Evolutionary conservation across 2,329 filamentous ascomycete species (phyloP), one percentile per base, ranked within the genome.

Genomic region (Aspergillus niger): DNA sequence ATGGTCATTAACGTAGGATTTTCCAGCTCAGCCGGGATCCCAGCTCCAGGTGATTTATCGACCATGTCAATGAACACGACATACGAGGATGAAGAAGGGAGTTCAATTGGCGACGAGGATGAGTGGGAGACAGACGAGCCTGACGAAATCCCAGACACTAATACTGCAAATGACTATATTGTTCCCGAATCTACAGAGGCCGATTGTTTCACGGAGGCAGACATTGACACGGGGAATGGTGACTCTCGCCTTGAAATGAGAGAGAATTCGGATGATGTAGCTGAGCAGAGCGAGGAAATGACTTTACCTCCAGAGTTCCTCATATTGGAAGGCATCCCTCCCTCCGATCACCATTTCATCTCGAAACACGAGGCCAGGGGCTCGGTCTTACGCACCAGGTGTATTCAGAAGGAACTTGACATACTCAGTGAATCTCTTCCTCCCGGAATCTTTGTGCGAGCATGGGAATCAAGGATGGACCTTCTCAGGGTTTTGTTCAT

Each of bases 381-480:
- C 11, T 65, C 70, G 17, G 36, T 56, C 5, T 13, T 50, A 22
- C 51, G 59, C 22, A 67, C 83, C 63, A 83, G 84, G 57, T 80
- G 83, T 43, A 81, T 86, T 20, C 74, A 75, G 15, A 85, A 85
- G 67, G 86, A 88, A 67, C 84, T 86, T 70, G 79, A 80, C 55
- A 86, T 87, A n/a, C 76, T 88, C 0, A 73, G 77, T 11, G 76
- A 72, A 11, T 82, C 84, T 0, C 75, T 88, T 2, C 85, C 85
- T 0, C 72, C 79, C 2, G 81, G 81, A 2, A 85, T 88, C 50
- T 86, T 82, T 65, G 82, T 87, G 2, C 80, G 85, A 36, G 82
- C 83, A 1, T 88, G 84, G 82, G 85, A 87, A 62, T 81, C 80
- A 2, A 78, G 84, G 22, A 79, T 87, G 47, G 84, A 88, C 67